Base-by-base conservation (phyloP, 345 rosid species). In the Aquilaria yunnanensis region DNA sequence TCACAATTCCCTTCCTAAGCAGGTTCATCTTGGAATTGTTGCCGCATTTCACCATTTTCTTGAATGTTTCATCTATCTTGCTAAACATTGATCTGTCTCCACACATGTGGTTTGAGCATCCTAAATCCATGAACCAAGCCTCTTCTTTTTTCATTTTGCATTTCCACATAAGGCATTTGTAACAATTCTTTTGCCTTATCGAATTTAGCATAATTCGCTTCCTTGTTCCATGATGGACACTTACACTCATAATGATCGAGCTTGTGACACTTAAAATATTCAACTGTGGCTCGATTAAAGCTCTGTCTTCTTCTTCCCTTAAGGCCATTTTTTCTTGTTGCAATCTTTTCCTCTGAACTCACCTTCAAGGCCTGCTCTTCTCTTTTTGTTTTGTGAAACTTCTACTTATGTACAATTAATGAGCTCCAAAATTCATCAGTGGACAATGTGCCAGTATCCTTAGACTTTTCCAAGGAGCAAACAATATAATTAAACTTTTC, bases 51-150 rank as follows among this genome's bases (percentile, higher is more conserved):
- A 16, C 16, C 16, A 16, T 16, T 16, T 16, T 16, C 16, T 16
- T 16, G 16, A 16, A 16, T 16, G 16, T 16, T 16, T 16, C 16
- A 16, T 16, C 16, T 16, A 16, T 16, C 16, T 16, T 16, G 16
- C 16, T 16, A 16, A 56, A 65, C 0, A 65, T 65, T 10, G 14
- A 0, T 16, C 16, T 31, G 5, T 65, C 54, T 4, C 68, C 54
- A 56, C 68, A 54, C 47, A 65, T 65, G 3, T 65, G 68, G 1
- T 65, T 56, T 0, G 61, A 65, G 3, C 16, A 16, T 16, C 16
- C 16, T 16, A 16, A 16, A 16, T 16, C 16, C 16, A 16, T 16
- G 16, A 16, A 16, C 16, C 16, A 16, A 16, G 16, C 16, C 16
- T 16, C 16, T 16, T 16, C 16, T 16, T 16, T 16, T 16, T 16